A percentile compares a stretch with the other conserved stretches of the same genome.
These are phyloP conservation scores for Mycena kentingensis DNA, from an alignment of 768 basidiomycete genomes.

Conservation along the genomic window DNA sequence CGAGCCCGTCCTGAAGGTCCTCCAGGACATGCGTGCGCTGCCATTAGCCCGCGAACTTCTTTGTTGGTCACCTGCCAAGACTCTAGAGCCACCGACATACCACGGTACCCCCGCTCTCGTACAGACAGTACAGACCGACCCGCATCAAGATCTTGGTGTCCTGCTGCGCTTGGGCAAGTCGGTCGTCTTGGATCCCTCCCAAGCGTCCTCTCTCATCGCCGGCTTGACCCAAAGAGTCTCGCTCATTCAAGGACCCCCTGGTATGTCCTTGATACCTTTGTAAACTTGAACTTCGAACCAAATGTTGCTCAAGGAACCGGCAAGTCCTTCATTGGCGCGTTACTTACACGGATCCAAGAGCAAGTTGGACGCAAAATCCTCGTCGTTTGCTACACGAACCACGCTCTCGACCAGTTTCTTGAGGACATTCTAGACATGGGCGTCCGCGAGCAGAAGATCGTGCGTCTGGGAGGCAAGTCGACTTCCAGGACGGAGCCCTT, in stretches of 20 bases:
- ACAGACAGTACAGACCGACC: slow-evolving; percentile 32
- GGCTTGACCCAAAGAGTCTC: slow-evolving; percentile 60
- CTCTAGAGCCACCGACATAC: slow-evolving; percentile 7
- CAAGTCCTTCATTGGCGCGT: slow-evolving; percentile 72
- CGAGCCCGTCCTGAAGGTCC: slow-evolving; percentile 59
- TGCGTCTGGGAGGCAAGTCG: slow-evolving; percentile 62
- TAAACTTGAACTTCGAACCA: background rate
- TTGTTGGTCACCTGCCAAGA: slow-evolving; percentile 41
- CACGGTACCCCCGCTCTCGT: background rate
- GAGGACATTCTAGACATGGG: slow-evolving; percentile 62
- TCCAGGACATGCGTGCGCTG: slow-evolving; percentile 48
- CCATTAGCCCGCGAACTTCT: slow-evolving; percentile 55
- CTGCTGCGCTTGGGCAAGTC: slow-evolving; percentile 39
- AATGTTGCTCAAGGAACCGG: slow-evolving; percentile 55
- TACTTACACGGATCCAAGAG: slow-evolving; percentile 62
- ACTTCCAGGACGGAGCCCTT: slow-evolving; percentile 48
- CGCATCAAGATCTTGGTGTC: slow-evolving; percentile 41
- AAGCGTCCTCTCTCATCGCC: slow-evolving; percentile 47
- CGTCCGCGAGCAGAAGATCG: slow-evolving; percentile 49
- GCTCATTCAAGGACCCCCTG: slow-evolving; percentile 72
- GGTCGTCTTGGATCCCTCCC: slow-evolving; percentile 54
- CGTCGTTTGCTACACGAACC: slow-evolving; percentile 75
- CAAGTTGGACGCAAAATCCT: slow-evolving; percentile 55
- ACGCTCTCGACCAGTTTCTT: slow-evolving; percentile 72
- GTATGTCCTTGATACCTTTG: slow-evolving; percentile 35